Conservation (phyloP, 768 basidiomycete species). For the Amanita molliuscula region DNA sequence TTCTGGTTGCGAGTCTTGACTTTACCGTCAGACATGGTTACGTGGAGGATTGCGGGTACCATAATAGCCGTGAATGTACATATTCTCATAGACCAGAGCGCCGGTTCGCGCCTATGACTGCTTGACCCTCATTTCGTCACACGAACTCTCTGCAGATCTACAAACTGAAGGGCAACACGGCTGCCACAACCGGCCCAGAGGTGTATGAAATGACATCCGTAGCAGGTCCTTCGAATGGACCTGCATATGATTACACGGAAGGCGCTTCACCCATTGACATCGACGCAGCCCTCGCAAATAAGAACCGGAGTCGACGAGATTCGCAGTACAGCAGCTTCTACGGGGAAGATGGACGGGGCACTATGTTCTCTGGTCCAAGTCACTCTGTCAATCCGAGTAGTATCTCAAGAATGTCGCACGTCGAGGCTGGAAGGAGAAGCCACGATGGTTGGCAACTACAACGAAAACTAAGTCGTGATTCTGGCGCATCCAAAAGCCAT, state of each 20-base stretch:
- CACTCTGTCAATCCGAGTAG: constrained; percentile 69
- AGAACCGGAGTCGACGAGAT: constrained; percentile 46
- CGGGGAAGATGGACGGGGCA: constrained; percentile 48
- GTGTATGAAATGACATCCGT: constrained; percentile 32
- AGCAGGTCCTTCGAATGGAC: constrained; percentile 21
- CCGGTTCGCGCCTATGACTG: not conserved
- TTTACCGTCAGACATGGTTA: constrained; percentile 28
- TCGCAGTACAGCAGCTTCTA: constrained; percentile 54
- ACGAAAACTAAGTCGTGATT: constrained; percentile 43
- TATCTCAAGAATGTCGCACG: constrained; percentile 67
- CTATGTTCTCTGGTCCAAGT: constrained; percentile 72
- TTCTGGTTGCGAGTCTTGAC: constrained; percentile 14
- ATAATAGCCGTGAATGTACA: not conserved
- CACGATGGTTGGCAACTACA: constrained; percentile 42
- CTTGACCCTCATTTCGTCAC: not conserved
- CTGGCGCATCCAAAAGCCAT: constrained; percentile 21
- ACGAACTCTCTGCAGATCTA: not conserved
- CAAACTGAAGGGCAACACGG: not conserved
- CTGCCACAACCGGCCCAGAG: constrained; percentile 12
- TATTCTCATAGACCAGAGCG: too few species aligned
- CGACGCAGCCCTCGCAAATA: constrained; percentile 41
- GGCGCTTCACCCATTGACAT: constrained; percentile 77
- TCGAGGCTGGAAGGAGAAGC: constrained; percentile 43
- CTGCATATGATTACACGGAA: constrained; percentile 68
- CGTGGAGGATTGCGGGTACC: not conserved